Evolutionary conservation across 306 rosid genomes (phyloP), one percentile per base, ranked within the genome.

Genomic region (Bauhinia variegata): DNA sequence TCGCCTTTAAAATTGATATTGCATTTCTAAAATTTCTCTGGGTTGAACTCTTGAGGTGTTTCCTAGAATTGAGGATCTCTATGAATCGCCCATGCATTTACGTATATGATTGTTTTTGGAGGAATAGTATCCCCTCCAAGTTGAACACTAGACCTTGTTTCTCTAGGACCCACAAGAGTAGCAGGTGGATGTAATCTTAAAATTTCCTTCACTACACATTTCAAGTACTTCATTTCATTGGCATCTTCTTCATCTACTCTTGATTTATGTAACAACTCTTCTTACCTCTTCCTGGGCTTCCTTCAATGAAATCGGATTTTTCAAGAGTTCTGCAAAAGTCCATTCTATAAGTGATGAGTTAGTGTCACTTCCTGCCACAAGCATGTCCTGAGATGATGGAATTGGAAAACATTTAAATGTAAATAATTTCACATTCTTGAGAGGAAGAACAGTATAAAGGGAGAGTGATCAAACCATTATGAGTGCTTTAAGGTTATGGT

Each of bases 211-310:
- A 70, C 7, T 0, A 77, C 70, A 60, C 76, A 77, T 9, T 73
- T 47, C 59, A 83, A 43, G 71, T 65, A 83, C 5, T 38, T 11
- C 85, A 83, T 83, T 14, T 77, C 23, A 0, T 41, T 41, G 18
- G 67, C 33, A 23, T 80, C 83, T 5, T 28, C 28, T n/a, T 39
- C 31, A 7, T 66, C 79, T 7, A 80, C 43, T 10, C 33, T 66
- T 18, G 39, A 4, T 34, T 71, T 77, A 5, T 58, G 11, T 80
- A 13, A 71, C 83, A 8, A 77, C 63, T 19, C 47, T 62, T 52
- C 88, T 74, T 14, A 67, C 62, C 23, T 83, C 85, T 44, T 77
- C 71, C 41, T 83, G 85, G 0, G 49, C 80, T 57, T 77, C 80
- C 52, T 76, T 71, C 85, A 80, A 70, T 41, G 41, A 46, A 3